A percentile compares a stretch with the other conserved stretches of the same genome.
These are phyloP conservation scores for Eremochloa ophiuroides DNA, from an alignment of 176 grass and related monocot species.

Conservation along the genomic window DNA sequence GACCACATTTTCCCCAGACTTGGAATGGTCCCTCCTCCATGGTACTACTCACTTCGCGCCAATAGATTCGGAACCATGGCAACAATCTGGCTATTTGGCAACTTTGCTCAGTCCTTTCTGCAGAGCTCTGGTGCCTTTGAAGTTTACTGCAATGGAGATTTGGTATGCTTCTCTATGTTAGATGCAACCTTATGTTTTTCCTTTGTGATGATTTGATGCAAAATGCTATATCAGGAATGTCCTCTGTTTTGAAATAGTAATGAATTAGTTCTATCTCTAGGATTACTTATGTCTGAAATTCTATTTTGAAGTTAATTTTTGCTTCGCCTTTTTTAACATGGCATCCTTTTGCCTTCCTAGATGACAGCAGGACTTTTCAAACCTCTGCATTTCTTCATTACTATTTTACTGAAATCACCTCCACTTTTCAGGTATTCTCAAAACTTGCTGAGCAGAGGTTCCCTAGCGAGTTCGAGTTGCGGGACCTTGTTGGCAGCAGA, in stretches of 20 bases:
- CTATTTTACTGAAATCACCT: conserved; percentile 2
- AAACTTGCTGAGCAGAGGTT: conserved; percentile 87
- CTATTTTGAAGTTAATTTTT: not conserved
- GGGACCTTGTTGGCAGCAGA: conserved; percentile 68
- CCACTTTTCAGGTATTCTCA: conserved; percentile 72
- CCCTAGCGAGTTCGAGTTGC: conserved; percentile 84
- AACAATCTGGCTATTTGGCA: conserved; percentile 80
- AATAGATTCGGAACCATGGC: conserved; percentile 96
- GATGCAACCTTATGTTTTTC: not conserved
- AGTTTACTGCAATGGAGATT: conserved; percentile 89
- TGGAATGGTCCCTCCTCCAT: conserved; percentile 75
- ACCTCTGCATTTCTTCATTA: not conserved
- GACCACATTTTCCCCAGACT: conserved; percentile 92
- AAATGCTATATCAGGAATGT: not conserved
- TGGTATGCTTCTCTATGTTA: conserved; percentile 48
- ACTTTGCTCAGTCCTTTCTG: conserved; percentile 78
- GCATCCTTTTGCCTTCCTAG: not conserved
- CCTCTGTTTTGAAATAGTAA: not conserved
- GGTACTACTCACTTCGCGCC: conserved; percentile 56
- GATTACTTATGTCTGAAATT: not conserved
- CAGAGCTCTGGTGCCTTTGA: conserved; percentile 98
- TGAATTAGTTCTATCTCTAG: not conserved
- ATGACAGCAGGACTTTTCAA: not conserved
- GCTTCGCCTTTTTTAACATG: not conserved
- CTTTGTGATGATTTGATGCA: not conserved